Evolutionary conservation across 2,329 filamentous ascomycete species (phyloP), one percentile per base, ranked within the genome.

Genomic region (Aspergillus oerlinghausenensis): DNA sequence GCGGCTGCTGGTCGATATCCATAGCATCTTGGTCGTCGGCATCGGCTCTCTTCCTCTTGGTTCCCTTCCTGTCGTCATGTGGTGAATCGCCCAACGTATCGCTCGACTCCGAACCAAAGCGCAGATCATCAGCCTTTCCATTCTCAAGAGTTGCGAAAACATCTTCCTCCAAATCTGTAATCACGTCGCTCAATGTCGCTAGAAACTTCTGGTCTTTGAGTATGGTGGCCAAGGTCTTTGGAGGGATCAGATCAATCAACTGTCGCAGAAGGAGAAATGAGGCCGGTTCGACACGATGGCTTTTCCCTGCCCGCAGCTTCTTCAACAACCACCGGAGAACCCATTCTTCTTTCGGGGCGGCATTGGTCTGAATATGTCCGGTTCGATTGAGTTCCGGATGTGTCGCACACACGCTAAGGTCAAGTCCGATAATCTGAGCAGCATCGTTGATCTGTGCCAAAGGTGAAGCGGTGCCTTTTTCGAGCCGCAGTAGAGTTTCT

Each of bases 151-250:
- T 64, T 43, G 67, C 56, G 55, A 68, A 65, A 35, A 70, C 63
- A 42, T 65, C 66, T 42, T 71, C 67, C 49, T 69, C 66, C 61
- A 77, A 61, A 51, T 91, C 87, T 50, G 83, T 79, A 50, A 92
- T 73, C 0, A 87, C 84, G 64, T 84, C 82, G 64, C 87, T 84
- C 45, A 95, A 70, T 9, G 90, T 82, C 1, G 75, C 73, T 35
- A 89, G 74, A 53, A 95, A 90, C 49, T 84, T 82, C 55, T 87
- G 80, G 56, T 92, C 86, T 23, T 84, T 85, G 6, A 96, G 79
- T 3, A 88, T 85, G 56, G 86, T 85, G 8, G 89, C 88, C 25
- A 90, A 78, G 10, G 84, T 86, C 49, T 88, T 86, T 0, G 85
- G 76, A 0, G 89, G 87, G 19, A 93, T 83, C n/a, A 84, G 80